Percentiles rank a stretch among this genome's conserved stretches.
Conservation (phyloP, 1,284 basidiomycete genomes). For the Inonotus hispidus region DNA sequence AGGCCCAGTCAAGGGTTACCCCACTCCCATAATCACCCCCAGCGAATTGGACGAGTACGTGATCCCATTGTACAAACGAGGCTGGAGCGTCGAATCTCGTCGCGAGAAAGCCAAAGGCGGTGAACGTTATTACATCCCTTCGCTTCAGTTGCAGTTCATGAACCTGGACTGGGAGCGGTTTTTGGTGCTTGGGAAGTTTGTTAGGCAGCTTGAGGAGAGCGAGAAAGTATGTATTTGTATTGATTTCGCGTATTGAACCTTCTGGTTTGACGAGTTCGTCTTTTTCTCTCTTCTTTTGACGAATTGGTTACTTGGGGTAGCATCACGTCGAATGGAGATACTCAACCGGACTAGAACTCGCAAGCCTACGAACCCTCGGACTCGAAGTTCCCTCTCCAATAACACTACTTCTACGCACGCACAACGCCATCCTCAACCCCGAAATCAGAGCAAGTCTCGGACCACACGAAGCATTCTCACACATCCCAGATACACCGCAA, state of each 20-base stretch:
- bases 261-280: too few species aligned
- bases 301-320: not conserved
- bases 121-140: not conserved
- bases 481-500: too few species aligned
- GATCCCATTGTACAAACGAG: too few species aligned
- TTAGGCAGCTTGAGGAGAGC: not conserved
- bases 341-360: not conserved
- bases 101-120: not conserved
- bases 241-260: too few species aligned
- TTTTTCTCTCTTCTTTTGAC: too few species aligned
- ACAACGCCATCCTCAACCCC: slow-evolving; percentile 28
- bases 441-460: slow-evolving; percentile 3
- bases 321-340: slow-evolving; percentile 8
- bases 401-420: slow-evolving; percentile 27
- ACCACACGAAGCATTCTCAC: not conserved
- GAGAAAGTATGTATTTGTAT: slow-evolving; percentile 14
- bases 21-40: too few species aligned
- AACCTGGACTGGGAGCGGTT: not conserved
- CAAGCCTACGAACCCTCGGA: slow-evolving; percentile 15
- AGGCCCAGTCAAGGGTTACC: not conserved
- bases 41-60: too few species aligned
- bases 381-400: not conserved
- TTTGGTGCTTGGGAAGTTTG: not conserved
- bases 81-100: not conserved
- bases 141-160: not conserved